Evolutionary conservation across 306 rosid species (phyloP).

Genomic region (Cicer arietinum): DNA sequence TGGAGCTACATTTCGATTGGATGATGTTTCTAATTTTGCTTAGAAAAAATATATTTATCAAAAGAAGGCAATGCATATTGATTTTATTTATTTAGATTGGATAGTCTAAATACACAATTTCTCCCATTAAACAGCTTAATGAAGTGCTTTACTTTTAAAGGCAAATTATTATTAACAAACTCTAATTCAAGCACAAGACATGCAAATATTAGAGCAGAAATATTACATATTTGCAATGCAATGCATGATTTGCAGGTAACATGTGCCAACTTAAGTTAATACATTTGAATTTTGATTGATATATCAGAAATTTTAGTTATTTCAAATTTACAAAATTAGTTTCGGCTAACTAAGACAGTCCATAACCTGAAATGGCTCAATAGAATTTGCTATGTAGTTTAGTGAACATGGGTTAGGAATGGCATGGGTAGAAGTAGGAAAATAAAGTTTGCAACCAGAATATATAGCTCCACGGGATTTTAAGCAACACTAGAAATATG

Average conservation of each 20-base stretch:
- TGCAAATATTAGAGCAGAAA: too few relatives aligned
- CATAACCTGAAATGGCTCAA: slow-evolving; percentile 34
- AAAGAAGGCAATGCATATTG: slow-evolving; percentile 37
- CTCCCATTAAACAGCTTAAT: slow-evolving; percentile 25
- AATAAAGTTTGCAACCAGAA: slow-evolving; percentile 28
- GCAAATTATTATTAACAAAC: too few relatives aligned
- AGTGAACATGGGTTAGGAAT: slow-evolving; percentile 16
- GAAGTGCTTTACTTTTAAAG: slow-evolving; percentile 4
- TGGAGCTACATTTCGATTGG: slow-evolving; percentile 45
- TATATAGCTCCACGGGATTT: slow-evolving; percentile 30
- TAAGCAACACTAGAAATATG: slow-evolving; percentile 21
- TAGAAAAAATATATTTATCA: slow-evolving; percentile 43
- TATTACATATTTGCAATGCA: neutral
- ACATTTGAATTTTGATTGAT: slow-evolving; percentile 17
- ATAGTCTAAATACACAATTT: slow-evolving; percentile 26
- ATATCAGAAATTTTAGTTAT: slow-evolving; percentile 4
- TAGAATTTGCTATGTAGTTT: slow-evolving; percentile 18
- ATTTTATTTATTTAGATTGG: slow-evolving; percentile 24
- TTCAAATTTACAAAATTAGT: slow-evolving; percentile 13
- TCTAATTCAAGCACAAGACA: too few relatives aligned
- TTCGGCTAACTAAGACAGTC: neutral
- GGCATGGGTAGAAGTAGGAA: slow-evolving; percentile 10
- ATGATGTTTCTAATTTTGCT: slow-evolving; percentile 55
- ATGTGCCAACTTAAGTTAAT: slow-evolving; percentile 7
- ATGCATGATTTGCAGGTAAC: slow-evolving; percentile 4